phyloP scores from a whole-genome alignment of 2,329 filamentous ascomycete species.

The Neophaeococcomyces mojaviensis region DNA sequence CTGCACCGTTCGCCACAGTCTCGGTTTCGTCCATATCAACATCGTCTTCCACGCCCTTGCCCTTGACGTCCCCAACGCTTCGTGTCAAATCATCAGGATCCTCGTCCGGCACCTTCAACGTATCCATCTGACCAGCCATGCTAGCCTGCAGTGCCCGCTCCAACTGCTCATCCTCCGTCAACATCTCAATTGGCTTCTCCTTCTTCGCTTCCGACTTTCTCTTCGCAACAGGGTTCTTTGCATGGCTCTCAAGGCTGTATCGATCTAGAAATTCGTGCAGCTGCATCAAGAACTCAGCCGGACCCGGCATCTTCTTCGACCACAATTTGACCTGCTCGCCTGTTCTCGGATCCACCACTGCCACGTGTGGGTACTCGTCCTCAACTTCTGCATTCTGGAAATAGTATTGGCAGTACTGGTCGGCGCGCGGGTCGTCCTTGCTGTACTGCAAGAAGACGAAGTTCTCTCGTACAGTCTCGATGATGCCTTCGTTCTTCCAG shows the following conservation, averaged over 20 bases:
- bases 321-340: conserved; percentile 96
- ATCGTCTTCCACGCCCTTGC: conserved; percentile 32
- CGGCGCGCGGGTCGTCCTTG: conserved; percentile 71
- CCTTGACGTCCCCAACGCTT: conserved; percentile 45
- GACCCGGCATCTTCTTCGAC: conserved; percentile 70
- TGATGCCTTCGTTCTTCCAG: conserved; percentile 80
- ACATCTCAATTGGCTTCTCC: conserved; percentile 68
- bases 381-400: conserved; percentile 69
- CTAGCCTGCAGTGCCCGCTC: conserved; percentile 90
- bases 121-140: conserved; percentile 49
- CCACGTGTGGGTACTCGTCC: conserved; percentile 92
- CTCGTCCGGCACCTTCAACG: conserved; percentile 39
- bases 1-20: conserved; percentile 25
- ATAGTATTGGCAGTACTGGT: conserved; percentile 85
- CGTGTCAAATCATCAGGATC: conserved; percentile 88
- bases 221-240: conserved; percentile 86
- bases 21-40: conserved; percentile 19
- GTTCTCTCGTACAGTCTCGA: conserved; percentile 76
- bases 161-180: conserved; percentile 97
- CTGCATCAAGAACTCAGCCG: conserved; percentile 79
- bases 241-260: conserved; percentile 80
- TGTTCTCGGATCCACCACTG: conserved; percentile 89
- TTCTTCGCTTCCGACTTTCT: conserved; percentile 63
- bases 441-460: conserved; percentile 95
- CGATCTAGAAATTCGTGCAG: conserved; percentile 94